These are phyloP conservation scores for Capsella rubella DNA, from an alignment of 441 rosid genomes.

Conservation along the genomic window DNA sequence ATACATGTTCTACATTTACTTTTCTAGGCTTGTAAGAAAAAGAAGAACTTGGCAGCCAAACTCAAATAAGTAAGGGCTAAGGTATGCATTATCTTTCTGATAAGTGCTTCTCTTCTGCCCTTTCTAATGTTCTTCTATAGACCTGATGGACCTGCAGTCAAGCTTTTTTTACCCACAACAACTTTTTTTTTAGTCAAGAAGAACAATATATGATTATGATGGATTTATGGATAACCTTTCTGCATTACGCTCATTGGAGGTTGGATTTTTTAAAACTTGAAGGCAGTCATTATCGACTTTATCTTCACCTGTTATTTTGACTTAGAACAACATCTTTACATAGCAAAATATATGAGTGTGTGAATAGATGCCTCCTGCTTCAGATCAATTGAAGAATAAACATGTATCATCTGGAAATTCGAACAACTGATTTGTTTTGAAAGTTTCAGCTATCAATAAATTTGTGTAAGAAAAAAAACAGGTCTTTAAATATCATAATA, in stretches of 20 bases:
- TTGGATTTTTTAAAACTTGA: neutral
- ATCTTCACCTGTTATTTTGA: conserved; percentile 16
- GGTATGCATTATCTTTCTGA: no score
- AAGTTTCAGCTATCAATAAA: neutral
- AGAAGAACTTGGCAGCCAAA: neutral
- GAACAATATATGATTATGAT: neutral
- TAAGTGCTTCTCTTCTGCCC: no score
- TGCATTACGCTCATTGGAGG: conserved; percentile 18
- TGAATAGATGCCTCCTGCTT: neutral
- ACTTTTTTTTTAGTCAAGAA: neutral
- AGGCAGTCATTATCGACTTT: conserved; percentile 28
- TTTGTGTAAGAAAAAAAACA: neutral
- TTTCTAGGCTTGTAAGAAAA: neutral
- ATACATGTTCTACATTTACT: neutral
- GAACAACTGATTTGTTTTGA: neutral
- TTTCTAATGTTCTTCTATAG: no score
- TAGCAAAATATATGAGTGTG: neutral
- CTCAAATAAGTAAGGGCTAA: no score
- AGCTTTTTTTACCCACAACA: no score
- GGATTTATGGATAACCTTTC: conserved; percentile 4
- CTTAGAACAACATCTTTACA: neutral
- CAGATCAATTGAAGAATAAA: neutral
- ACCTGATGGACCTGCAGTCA: no score
- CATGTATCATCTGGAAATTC: neutral
- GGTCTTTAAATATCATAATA: neutral